Evolutionary conservation across 2,329 filamentous ascomycete species (phyloP).

Genomic region (Aspergillus fijiensis): DNA sequence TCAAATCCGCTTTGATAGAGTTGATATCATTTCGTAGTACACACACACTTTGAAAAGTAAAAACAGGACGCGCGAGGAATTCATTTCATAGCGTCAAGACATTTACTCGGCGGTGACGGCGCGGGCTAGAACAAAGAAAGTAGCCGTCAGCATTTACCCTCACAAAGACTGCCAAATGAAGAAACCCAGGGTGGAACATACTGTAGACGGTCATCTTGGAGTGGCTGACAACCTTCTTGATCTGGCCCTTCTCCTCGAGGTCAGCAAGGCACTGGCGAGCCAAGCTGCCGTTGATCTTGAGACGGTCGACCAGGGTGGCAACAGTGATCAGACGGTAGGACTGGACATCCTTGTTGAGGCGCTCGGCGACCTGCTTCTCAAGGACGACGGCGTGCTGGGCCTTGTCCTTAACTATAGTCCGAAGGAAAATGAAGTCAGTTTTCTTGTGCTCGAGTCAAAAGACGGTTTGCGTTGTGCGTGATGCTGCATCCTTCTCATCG

Average conservation of each 20-base stretch:
- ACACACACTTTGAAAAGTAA: constrained; percentile 20
- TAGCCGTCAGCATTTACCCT: background rate
- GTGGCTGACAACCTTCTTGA: constrained; percentile 96
- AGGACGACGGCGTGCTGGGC: constrained; percentile 97
- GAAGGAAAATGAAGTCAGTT: constrained; percentile 17
- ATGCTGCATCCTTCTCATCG: no score
- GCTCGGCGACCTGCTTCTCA: constrained; percentile 96
- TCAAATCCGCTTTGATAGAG: constrained; percentile 31
- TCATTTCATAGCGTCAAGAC: constrained; percentile 28
- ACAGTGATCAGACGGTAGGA: constrained; percentile 99
- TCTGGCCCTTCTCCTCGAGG: constrained; percentile 96
- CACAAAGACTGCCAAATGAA: background rate
- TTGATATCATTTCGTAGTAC: constrained; percentile 42
- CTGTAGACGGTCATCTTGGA: constrained; percentile 99
- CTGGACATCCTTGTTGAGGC: constrained; percentile 99
- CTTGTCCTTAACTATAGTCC: constrained; percentile 97
- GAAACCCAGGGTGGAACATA: constrained; percentile 46
- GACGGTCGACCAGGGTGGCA: constrained; percentile 95
- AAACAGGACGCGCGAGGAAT: constrained; percentile 39
- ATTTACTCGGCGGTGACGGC: constrained; percentile 48
- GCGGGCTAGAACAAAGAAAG: constrained; percentile 34
- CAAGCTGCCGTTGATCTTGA: constrained; percentile 99
- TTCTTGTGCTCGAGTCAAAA: background rate
- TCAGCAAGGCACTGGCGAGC: constrained; percentile 86
- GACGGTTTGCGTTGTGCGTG: no score